Percentiles rank a stretch among this genome's conserved stretches.
Evolutionary conservation across 1,284 basidiomycete species (phyloP).

Genomic region (Apiotrichum porosum): DNA sequence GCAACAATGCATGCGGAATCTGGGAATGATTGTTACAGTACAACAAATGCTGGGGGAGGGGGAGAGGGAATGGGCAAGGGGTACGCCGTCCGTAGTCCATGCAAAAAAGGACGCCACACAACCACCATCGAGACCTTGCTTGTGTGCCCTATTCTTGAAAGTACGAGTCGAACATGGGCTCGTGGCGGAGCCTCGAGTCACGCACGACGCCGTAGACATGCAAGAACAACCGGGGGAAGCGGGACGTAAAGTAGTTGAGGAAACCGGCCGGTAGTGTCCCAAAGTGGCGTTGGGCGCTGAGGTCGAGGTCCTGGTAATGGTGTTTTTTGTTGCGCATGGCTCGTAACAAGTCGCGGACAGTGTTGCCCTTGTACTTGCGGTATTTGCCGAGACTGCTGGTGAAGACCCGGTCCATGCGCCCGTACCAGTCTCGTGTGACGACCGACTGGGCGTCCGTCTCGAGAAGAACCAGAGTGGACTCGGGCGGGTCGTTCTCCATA

Average conservation of each 20-base stretch:
- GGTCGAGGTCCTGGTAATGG: slow-evolving; percentile 86
- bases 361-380: slow-evolving; percentile 86
- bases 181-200: slow-evolving; percentile 61
- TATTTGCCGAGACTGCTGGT: slow-evolving; percentile 94
- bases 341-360: slow-evolving; percentile 84
- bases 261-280: slow-evolving; percentile 90
- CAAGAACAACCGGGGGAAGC: slow-evolving; percentile 86
- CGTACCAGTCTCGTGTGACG: slow-evolving; percentile 82
- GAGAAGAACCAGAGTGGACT: slow-evolving; percentile 67
- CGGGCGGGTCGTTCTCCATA: slow-evolving; percentile 86
- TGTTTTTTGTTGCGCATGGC: slow-evolving; percentile 99
- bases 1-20: slow-evolving; percentile 9
- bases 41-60: slow-evolving; percentile 1
- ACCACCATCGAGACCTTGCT: too few relatives aligned
- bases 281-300: slow-evolving; percentile 77
- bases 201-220: slow-evolving; percentile 79
- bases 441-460: slow-evolving; percentile 66
- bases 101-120: too few relatives aligned
- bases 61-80: too few relatives aligned
- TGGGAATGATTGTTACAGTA: neutral
- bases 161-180: slow-evolving; percentile 81
- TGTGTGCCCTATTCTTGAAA: slow-evolving; percentile 48
- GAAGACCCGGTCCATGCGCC: slow-evolving; percentile 78
- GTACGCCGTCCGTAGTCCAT: too few relatives aligned
- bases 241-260: slow-evolving; percentile 81